phyloP scores from a whole-genome alignment of 371 early-diverging fungal genomes.

The Batkoa obscura region DNA sequence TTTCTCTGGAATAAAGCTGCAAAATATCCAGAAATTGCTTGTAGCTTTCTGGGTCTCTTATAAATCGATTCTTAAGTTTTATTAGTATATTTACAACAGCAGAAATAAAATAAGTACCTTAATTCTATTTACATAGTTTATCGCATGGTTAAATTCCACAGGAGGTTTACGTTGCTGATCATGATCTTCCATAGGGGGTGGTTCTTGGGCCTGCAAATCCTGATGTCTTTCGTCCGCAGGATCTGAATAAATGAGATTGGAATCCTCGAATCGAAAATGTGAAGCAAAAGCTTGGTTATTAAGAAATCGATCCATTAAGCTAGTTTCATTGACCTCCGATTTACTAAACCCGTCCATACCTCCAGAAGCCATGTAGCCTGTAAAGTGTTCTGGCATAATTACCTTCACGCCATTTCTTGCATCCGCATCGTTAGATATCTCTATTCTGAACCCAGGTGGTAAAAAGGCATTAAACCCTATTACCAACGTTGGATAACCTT shows the following conservation, averaged over 20 bases:
- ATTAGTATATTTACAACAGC: neutral
- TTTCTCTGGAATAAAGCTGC: constrained; percentile 80
- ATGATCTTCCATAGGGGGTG: constrained; percentile 13
- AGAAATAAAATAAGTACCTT: constrained; percentile 26
- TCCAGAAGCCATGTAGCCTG: too few species aligned
- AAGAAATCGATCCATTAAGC: neutral
- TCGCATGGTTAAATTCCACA: constrained; percentile 84
- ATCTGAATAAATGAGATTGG: constrained; percentile 8
- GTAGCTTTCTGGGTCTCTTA: constrained; percentile 74
- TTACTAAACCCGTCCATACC: too few species aligned
- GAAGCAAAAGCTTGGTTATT: neutral
- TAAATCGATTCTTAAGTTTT: constrained; percentile 47
- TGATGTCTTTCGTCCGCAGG: constrained; percentile 1
- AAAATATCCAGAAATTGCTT: constrained; percentile 88
- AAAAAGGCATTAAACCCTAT: constrained; percentile 98
- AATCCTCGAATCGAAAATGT: constrained; percentile 7
- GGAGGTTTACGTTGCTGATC: constrained; percentile 19
- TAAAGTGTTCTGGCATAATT: constrained; percentile 45
- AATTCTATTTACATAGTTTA: constrained; percentile 89
- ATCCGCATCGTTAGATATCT: constrained; percentile 49
- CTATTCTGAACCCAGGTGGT: constrained; percentile 91
- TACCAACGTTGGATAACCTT: constrained; percentile 80
- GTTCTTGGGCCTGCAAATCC: constrained; percentile 3
- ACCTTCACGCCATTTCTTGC: constrained; percentile 59
- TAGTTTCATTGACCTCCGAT: constrained; percentile 1